Base-by-base conservation (phyloP, 176 grass and related monocot genomes). In the Dendrocalamus sinicus region DNA sequence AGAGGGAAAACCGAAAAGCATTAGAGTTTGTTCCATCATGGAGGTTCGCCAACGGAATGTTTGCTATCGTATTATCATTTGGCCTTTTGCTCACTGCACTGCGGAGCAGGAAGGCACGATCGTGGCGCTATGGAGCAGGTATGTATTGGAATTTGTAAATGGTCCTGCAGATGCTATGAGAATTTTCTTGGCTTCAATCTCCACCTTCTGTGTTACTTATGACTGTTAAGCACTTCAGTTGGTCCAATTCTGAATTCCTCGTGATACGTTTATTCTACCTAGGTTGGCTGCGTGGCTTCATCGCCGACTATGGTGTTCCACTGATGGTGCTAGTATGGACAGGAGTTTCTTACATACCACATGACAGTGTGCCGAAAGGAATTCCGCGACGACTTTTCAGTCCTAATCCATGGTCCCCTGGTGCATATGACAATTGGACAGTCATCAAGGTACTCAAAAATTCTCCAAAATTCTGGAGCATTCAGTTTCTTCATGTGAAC, bases 321-420 rank as follows among this genome's bases (percentile, higher is more conserved):
- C 83, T 99, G 28, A 99, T 99, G 97, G 92, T 99, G 46, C 82
- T 99, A 35, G 90, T 94, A 46, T 99, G 97, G 97, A 99, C 97
- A 13, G 97, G 94, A 88, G 86, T 96, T 78, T 99, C 97, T 43
- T 99, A 96, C 77, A 93, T 94, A 58, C 94, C 97, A 19, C 86
- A 81, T 35, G 83, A 87, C 19, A 88, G 68, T 54, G 88, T 99
- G 14, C 97, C 97, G 14, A 87, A 91, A 76, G 97, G 94, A 35
- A 99, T 99, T 81, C 97, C 97, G 1, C 78, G 94, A 17, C 97
- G 97, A 61, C 94, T 99, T 32, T 96, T 96, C 78, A 99, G 97
- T 73, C 97, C 97, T 23, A 96, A 99, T 82, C 97, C 97, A 30
- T 99, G 97, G 97, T 99, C 97, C 23, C 92, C 97, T 77, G 97